A percentile compares a stretch with the other conserved stretches of the same genome.
Conservation (phyloP, 257 asterid genomes). For the Avicennia marina region DNA sequence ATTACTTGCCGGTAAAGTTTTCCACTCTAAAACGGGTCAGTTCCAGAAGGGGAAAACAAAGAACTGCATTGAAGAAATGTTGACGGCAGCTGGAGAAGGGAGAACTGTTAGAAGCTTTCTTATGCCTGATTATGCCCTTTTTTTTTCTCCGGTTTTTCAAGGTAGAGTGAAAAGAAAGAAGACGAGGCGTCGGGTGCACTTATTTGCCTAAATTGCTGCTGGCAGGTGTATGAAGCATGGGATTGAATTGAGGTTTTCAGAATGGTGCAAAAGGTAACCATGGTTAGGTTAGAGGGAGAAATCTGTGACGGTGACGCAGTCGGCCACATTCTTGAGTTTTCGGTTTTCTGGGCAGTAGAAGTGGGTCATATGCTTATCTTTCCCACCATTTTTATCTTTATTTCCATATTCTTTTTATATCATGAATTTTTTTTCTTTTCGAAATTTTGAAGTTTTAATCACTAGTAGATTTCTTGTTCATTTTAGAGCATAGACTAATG, state of each 20-base stretch:
- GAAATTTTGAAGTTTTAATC: neutral
- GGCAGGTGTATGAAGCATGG: slow-evolving; percentile 41
- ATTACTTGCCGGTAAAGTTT: slow-evolving; percentile 41
- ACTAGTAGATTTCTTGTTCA: neutral
- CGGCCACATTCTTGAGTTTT: slow-evolving; percentile 38
- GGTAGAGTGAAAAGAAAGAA: neutral
- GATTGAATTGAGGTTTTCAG: slow-evolving; percentile 21
- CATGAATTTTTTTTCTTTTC: neutral
- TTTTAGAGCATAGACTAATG: no score
- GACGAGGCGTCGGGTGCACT: slow-evolving; percentile 1
- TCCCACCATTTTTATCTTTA: neutral
- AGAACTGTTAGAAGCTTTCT: slow-evolving; percentile 14
- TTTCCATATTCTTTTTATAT: neutral
- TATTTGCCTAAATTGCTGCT: slow-evolving; percentile 42
- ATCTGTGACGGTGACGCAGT: slow-evolving; percentile 29
- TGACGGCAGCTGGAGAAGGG: slow-evolving; percentile 22
- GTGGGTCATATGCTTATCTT: slow-evolving; percentile 19
- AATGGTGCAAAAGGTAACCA: slow-evolving; percentile 41
- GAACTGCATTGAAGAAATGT: slow-evolving; percentile 15
- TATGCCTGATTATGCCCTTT: neutral
- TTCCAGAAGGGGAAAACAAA: no score
- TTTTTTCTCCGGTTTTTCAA: no score
- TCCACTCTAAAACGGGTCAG: slow-evolving; percentile 12
- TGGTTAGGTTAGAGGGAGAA: slow-evolving; percentile 38
- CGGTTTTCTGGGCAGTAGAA: neutral